A percentile compares a stretch with the other conserved stretches of the same genome.
These are phyloP conservation scores for Heterobasidion parviporum DNA, from an alignment of 1,284 basidiomycete species.

Conservation along the genomic window DNA sequence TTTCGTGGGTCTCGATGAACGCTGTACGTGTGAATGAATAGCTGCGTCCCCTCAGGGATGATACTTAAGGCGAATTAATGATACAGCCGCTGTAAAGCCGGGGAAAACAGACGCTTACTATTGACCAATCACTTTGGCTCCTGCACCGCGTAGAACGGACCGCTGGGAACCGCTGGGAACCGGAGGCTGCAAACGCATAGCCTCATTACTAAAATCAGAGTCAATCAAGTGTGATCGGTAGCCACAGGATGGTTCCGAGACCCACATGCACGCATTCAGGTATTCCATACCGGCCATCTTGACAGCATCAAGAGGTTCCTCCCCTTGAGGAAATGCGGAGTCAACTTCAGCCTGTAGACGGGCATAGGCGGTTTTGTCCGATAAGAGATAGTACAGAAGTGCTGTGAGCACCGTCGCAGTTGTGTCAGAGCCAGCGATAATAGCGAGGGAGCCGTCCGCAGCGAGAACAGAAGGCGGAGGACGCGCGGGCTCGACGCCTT, in stretches of 20 bases:
- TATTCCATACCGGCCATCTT: constrained; percentile 23
- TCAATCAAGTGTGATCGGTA: neutral
- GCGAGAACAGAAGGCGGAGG: constrained; percentile 8
- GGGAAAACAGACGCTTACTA: constrained; percentile 8
- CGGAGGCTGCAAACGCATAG: constrained; percentile 19
- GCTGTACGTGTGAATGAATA: constrained; percentile 14
- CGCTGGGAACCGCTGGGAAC: constrained; percentile 17
- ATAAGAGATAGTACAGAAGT: constrained; percentile 27
- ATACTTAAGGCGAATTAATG: constrained; percentile 8
- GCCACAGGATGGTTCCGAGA: neutral
- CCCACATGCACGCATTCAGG: constrained; percentile 30
- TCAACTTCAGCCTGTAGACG: constrained; percentile 29
- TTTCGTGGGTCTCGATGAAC: constrained; percentile 18
- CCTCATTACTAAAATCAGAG: constrained; percentile 27
- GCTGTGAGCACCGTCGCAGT: constrained; percentile 25
- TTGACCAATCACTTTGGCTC: constrained; percentile 13
- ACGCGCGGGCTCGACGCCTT: constrained; percentile 17
- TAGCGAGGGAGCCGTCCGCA: constrained; percentile 14
- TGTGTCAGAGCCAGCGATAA: constrained; percentile 33
- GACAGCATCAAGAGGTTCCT: constrained; percentile 19
- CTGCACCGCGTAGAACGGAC: constrained; percentile 9
- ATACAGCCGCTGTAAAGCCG: neutral
- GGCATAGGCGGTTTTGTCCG: constrained; percentile 21
- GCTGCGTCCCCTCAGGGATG: constrained; percentile 18
- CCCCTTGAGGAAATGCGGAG: constrained; percentile 15